Percentiles rank a stretch among this genome's conserved stretches.
Conservation (phyloP, 495 filamentous ascomycete species). For the Talaromyces liani region DNA sequence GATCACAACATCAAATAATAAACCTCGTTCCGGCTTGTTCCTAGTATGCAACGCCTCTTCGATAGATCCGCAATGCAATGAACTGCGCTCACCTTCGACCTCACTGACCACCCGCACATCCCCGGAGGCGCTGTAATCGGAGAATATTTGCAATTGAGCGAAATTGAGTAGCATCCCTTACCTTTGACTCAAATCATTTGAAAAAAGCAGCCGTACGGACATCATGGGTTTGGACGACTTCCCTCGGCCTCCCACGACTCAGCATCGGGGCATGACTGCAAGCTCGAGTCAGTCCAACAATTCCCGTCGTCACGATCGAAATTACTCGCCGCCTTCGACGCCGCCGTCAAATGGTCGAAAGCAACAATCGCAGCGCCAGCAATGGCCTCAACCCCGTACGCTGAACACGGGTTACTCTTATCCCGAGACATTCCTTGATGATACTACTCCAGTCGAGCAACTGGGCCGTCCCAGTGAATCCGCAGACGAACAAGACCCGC, state of each 20-base stretch:
- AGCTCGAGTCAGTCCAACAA: slow-evolving; percentile 1
- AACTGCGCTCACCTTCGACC: background rate
- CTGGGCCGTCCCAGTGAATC: slow-evolving; percentile 34
- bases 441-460: slow-evolving; percentile 34
- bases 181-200: background rate
- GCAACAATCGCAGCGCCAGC: slow-evolving; percentile 23
- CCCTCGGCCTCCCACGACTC: slow-evolving; percentile 3
- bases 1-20: background rate
- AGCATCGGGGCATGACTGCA: slow-evolving; percentile 1
- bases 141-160: background rate
- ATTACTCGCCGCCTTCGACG: slow-evolving; percentile 37
- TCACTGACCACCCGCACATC: background rate
- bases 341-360: slow-evolving; percentile 32
- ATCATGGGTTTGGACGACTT: slow-evolving; percentile 7
- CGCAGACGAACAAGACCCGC: slow-evolving; percentile 61
- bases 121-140: background rate
- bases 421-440: slow-evolving; percentile 45
- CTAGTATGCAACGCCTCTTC: background rate
- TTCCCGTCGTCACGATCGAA: slow-evolving; percentile 7
- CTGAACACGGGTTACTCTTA: slow-evolving; percentile 28
- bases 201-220: background rate
- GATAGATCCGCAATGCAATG: background rate
- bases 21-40: background rate
- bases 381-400: slow-evolving; percentile 24
- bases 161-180: background rate